Conservation (phyloP, 768 basidiomycete genomes). For the Amylocystis lapponica region DNA sequence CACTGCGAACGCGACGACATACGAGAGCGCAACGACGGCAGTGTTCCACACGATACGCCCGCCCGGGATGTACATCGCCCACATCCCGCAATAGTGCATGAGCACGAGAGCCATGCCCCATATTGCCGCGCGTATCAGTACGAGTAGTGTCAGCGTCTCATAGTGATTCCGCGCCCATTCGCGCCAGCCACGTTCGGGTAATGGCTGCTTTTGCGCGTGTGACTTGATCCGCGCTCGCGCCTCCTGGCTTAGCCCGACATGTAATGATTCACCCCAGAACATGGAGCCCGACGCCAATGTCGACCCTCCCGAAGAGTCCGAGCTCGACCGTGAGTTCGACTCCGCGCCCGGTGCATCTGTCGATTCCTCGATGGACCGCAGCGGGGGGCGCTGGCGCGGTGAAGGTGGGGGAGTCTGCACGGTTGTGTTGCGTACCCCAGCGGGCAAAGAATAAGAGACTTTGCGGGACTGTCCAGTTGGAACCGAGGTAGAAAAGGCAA, state of each 20-base stretch:
- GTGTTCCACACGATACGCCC: constrained; percentile 20
- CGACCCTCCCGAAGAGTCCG: too few relatives aligned
- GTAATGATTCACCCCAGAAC: constrained; percentile 20
- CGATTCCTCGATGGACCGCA: too few relatives aligned
- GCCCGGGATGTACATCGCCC: constrained; percentile 23
- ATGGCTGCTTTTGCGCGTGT: constrained; percentile 19
- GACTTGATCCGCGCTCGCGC: constrained; percentile 22
- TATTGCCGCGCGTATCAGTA: constrained; percentile 18
- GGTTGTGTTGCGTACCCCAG: too few relatives aligned
- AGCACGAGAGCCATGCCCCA: constrained; percentile 23
- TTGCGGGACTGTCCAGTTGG: too few relatives aligned
- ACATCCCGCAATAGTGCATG: constrained; percentile 28
- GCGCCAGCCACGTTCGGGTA: constrained; percentile 18
- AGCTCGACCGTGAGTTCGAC: too few relatives aligned
- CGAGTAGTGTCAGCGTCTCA: constrained; percentile 11
- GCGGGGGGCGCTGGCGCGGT: too few relatives aligned
- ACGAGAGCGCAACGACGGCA: constrained; percentile 19
- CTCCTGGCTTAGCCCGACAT: constrained; percentile 22
- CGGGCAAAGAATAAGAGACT: too few relatives aligned
- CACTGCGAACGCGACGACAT: constrained; percentile 20
- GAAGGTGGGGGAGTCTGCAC: too few relatives aligned
- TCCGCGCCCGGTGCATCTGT: too few relatives aligned
- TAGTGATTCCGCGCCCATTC: constrained; percentile 19
- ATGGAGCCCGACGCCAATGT: constrained; percentile 6
- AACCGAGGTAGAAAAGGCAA: too few relatives aligned